These are phyloP conservation scores for Oryza brachyantha DNA, from an alignment of 176 grass and related monocot species.

Conservation along the genomic window DNA sequence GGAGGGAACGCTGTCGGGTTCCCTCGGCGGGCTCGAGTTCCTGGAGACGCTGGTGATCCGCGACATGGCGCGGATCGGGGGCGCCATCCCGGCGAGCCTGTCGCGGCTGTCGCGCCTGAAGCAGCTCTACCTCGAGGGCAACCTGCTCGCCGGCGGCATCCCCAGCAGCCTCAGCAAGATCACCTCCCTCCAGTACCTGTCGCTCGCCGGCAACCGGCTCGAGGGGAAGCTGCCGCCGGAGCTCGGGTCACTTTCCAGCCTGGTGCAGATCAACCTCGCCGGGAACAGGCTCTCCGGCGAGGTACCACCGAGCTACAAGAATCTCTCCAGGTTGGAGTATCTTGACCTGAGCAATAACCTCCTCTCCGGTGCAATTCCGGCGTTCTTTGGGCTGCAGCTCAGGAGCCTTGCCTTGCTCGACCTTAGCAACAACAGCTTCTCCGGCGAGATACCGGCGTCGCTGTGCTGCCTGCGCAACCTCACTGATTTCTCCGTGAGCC, in stretches of 20 bases:
- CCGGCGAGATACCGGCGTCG: slow-evolving; percentile 63
- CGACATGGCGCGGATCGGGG: slow-evolving; percentile 49
- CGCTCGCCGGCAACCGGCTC: slow-evolving; percentile 58
- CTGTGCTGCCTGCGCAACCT: slow-evolving; percentile 38
- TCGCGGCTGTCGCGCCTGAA: slow-evolving; percentile 51
- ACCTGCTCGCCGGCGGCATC: slow-evolving; percentile 47
- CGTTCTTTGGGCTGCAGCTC: slow-evolving; percentile 50
- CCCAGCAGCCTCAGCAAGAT: slow-evolving; percentile 35
- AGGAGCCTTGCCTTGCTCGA: slow-evolving; percentile 56
- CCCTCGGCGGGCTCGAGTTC: slow-evolving; percentile 52
- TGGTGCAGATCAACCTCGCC: slow-evolving; percentile 75
- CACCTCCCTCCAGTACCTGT: slow-evolving; percentile 45
- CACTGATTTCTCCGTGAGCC: slow-evolving; percentile 46
- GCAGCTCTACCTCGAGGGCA: slow-evolving; percentile 77
- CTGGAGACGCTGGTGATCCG: slow-evolving; percentile 57
- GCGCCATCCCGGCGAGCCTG: slow-evolving; percentile 51
- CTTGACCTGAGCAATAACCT: slow-evolving; percentile 63
- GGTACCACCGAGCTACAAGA: slow-evolving; percentile 47
- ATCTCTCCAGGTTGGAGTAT: slow-evolving; percentile 44
- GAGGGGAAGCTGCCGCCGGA: slow-evolving; percentile 50
- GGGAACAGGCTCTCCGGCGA: slow-evolving; percentile 49
- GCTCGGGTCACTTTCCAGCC: slow-evolving; percentile 36
- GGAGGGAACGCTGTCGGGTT: slow-evolving; percentile 56
- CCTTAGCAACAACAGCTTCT: slow-evolving; percentile 73
- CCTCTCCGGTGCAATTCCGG: slow-evolving; percentile 49